Evolutionary conservation across 148 eudicot species (phyloP), one percentile per base, ranked within the genome.

Genomic region (Chenopodium berlandieri): DNA sequence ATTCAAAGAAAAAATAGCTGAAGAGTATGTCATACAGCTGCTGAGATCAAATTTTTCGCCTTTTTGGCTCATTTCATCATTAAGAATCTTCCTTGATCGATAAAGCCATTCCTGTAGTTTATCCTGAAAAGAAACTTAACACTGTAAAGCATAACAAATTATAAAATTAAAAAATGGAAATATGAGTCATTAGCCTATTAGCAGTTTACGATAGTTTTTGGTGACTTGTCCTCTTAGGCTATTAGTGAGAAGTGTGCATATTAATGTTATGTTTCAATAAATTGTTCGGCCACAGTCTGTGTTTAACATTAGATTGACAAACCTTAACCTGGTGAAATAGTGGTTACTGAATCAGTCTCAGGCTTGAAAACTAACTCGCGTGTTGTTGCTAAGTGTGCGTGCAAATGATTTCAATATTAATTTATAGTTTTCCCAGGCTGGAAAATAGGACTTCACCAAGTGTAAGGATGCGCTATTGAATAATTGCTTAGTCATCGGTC

Each of bases 61-160:
- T 75, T 81, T 65, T 40, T 77, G 87, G 67, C 81, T 80, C 62
- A 89, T 71, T 79, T 91, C 97, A 56, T 92, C 98, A 82, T 73
- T 89, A 78, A 95, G 89, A 67, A 87, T 83, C 74, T 83, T 84
- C 86, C 82, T 92, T 19, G 80, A 86, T 85, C 72, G 91, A 64
- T 77, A 75, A 25, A 96, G 86, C 99, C 99, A 96, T 3, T 96
- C 98, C 84, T 94, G 94, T 71, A 94, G 83, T 81, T 90, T 96
- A 83, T 94, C 99, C 99, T 96, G 81, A 54, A 90, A 86, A 64
- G 56, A 13, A 64, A 58, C 64, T 68, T n/a, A 23, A 46, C 71
- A 37, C 9, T 22, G 75, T 60, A 62, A 75, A 52, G 37, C n/a
- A 13, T 22, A 20, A 62, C 65, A 63, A 66, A 63, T 6, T 19